Evolutionary conservation across 768 basidiomycete species (phyloP), one percentile per base, ranked within the genome.

Genomic region (Strobilomyces confusus): DNA sequence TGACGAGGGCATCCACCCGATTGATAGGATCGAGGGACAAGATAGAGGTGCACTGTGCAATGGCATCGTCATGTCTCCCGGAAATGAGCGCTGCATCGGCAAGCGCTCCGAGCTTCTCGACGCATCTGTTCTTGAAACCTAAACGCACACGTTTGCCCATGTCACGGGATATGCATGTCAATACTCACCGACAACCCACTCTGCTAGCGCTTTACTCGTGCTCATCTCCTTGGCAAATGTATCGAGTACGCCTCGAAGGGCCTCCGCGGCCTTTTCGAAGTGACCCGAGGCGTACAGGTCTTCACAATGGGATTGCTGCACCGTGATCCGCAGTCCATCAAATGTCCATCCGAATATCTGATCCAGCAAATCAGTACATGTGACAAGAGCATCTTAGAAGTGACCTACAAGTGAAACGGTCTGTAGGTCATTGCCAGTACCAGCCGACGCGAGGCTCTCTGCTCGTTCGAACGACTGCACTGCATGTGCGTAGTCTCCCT

Each of bases 31-130:
- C 6, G 17, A 59, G 52, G 19, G 20, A 51, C 9, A 59, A 25
- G 0, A 55, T 51, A 30, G 51, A 37, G 7, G 58, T 32, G 20
- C 56, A 59, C 5, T 7, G 34, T 12, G 9, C 44, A 36, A 50
- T 50, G 20, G 58, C 58, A 1, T 52, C 11, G 9, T 42, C 51
- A 6, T 56, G 9, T 2, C 49, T n/a, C 15, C 19, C 29, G 5
- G 48, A 26, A 1, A 3, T 14, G 5, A 49, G 15, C 19, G 54
- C 58, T 2, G 2, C 9, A 14, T 58, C 51, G 1, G 47, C 54
- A 8, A 41, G 38, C 4, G 5, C 17, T 45, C 49, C 44, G 13
- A 40, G 38, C 36, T 2, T 37, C 17, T n/a, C 36, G 17, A 40
- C 19, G 12, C 38, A 40, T 22, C 22, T 20, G 2, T 19, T 22